phyloP scores from a whole-genome alignment of 768 basidiomycete genomes.

The Leucosporidium scottii region DNA sequence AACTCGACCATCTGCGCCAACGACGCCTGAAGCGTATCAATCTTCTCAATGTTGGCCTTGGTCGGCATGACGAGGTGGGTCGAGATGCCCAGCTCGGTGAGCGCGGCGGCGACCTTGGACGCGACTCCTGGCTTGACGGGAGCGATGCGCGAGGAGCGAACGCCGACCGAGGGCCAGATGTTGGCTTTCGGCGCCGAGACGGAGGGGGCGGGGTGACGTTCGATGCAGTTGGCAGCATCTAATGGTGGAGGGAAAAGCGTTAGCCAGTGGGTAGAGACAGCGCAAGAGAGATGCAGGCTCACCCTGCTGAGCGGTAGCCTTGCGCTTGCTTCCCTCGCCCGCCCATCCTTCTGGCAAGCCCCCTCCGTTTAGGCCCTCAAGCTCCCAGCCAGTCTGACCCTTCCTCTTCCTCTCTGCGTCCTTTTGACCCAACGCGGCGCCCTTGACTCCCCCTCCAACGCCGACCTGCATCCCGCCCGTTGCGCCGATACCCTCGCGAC shows the following conservation, averaged over 20 bases:
- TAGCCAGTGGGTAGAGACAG: constrained; percentile 36
- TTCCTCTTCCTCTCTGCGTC: constrained; percentile 20
- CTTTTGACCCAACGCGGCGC: constrained; percentile 4
- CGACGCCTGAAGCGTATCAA: constrained; percentile 68
- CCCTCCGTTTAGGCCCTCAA: constrained; percentile 18
- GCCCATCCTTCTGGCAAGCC: constrained; percentile 34
- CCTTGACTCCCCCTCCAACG: constrained; percentile 39
- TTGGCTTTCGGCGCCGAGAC: constrained; percentile 20
- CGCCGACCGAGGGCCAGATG: constrained; percentile 53
- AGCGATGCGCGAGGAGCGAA: constrained; percentile 81
- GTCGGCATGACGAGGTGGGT: constrained; percentile 91
- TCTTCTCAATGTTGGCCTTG: constrained; percentile 61
- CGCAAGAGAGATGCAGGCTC: not conserved
- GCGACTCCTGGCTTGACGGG: constrained; percentile 65
- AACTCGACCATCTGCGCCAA: constrained; percentile 62
- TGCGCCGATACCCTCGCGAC: constrained; percentile 22
- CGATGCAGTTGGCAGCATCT: constrained; percentile 37
- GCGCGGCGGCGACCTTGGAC: constrained; percentile 66
- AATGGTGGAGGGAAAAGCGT: constrained; percentile 29
- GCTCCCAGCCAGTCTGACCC: constrained; percentile 36
- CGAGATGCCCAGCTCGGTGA: constrained; percentile 68
- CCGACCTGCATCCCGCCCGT: constrained; percentile 27
- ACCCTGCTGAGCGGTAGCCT: constrained; percentile 27
- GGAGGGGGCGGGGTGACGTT: constrained; percentile 35
- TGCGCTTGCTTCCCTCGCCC: constrained; percentile 29